Evolutionary conservation across 2,329 filamentous ascomycete species (phyloP).

Genomic region (Epicoccum sorghinum): DNA sequence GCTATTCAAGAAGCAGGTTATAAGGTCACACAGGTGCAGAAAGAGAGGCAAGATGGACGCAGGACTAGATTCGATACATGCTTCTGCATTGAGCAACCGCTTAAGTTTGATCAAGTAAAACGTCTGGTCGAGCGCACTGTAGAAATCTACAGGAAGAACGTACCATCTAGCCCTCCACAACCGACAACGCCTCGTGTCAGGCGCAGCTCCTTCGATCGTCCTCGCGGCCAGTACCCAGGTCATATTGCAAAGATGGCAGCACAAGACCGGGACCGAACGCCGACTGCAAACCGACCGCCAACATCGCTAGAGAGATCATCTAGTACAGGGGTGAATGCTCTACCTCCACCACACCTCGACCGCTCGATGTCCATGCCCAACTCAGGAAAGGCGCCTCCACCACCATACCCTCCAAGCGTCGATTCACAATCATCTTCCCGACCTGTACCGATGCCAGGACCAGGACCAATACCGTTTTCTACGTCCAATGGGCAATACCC

Average conservation of each 20-base stretch:
- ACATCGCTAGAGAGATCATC: conserved; percentile 29
- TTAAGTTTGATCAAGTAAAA: conserved; percentile 45
- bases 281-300: conserved; percentile 23
- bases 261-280: conserved; percentile 36
- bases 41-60: conserved; percentile 37
- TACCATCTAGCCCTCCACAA: conserved; percentile 23
- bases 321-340: conserved; percentile 24
- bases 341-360: conserved; percentile 31
- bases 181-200: conserved; percentile 19
- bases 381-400: conserved; percentile 17
- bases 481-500: conserved; percentile 12
- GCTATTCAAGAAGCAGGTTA: conserved; percentile 44
- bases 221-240: conserved; percentile 9
- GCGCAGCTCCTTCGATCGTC: conserved; percentile 34
- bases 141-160: conserved; percentile 41
- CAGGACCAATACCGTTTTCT: conserved; percentile 3
- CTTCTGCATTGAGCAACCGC: conserved; percentile 42
- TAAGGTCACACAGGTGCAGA: conserved; percentile 40
- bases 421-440: conserved; percentile 23
- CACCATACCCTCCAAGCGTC: conserved; percentile 10
- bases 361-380: conserved; percentile 37
- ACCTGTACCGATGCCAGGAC: conserved; percentile 20
- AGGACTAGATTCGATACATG: conserved; percentile 44
- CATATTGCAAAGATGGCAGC: conserved; percentile 8
- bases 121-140: conserved; percentile 48